Conservation (phyloP, 768 basidiomycete species). For the Trametes cingulata region DNA sequence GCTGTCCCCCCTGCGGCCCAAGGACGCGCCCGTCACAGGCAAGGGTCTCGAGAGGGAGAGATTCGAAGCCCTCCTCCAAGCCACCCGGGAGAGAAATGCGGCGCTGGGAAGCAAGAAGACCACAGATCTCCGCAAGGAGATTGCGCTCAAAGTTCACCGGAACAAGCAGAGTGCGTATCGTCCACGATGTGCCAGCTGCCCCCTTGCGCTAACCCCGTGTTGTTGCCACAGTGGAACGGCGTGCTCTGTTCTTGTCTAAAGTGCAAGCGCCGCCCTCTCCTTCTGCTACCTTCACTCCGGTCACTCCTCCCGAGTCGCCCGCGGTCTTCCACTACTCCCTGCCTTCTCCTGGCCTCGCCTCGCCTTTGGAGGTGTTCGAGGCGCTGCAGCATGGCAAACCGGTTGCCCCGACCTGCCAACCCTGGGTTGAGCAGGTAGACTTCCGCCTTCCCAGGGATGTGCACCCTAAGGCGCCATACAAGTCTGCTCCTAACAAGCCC, state of each 20-base stretch:
- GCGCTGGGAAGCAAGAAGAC: slow-evolving; percentile 46
- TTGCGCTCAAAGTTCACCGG: slow-evolving; percentile 70
- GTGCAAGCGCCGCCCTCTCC: slow-evolving; percentile 67
- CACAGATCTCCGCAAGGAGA: slow-evolving; percentile 70
- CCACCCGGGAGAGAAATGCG: slow-evolving; percentile 58
- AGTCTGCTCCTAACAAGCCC: slow-evolving; percentile 17
- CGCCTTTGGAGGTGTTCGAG: slow-evolving; percentile 63
- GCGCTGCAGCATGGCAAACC: slow-evolving; percentile 34
- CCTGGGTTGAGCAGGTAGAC: slow-evolving; percentile 71
- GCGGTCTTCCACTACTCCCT: slow-evolving; percentile 67
- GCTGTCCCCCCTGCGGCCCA: slow-evolving; percentile 52
- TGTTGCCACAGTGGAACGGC: slow-evolving; percentile 48
- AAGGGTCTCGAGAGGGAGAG: slow-evolving; percentile 63
- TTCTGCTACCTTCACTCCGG: slow-evolving; percentile 55
- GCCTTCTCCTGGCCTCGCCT: slow-evolving; percentile 66
- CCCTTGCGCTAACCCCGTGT: neutral
- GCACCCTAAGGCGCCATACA: slow-evolving; percentile 17
- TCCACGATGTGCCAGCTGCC: neutral
- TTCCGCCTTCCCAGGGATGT: slow-evolving; percentile 44
- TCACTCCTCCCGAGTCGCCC: slow-evolving; percentile 71
- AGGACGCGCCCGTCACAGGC: slow-evolving; percentile 37
- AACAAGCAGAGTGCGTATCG: slow-evolving; percentile 66
- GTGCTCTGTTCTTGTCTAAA: slow-evolving; percentile 74
- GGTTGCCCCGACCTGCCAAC: slow-evolving; percentile 30
- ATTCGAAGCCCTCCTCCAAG: slow-evolving; percentile 64